Conservation (phyloP, 2,329 filamentous ascomycete genomes). For the Pseudogymnoascus sp. region DNA sequence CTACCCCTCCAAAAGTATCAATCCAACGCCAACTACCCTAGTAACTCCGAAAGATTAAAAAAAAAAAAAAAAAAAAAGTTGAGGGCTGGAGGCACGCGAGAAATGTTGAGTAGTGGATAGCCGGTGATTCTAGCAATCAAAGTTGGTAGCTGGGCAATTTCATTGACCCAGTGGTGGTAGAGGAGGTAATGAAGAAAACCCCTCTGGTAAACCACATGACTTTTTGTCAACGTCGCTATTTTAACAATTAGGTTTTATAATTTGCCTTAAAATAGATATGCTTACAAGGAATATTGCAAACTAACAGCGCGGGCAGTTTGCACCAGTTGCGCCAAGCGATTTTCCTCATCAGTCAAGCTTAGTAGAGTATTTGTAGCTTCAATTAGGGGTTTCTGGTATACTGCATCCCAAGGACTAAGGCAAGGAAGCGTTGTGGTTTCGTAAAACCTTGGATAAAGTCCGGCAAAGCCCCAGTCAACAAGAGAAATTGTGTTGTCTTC, state of each 20-base stretch:
- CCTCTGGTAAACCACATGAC: neutral
- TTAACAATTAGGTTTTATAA: neutral
- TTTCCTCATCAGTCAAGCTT: constrained; percentile 20
- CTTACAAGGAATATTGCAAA: constrained; percentile 11
- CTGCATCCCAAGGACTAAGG: constrained; percentile 15
- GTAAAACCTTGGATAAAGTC: constrained; percentile 21
- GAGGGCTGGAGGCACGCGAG: neutral
- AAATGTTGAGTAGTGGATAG: neutral
- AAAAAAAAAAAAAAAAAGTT: neutral
- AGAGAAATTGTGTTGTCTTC: constrained; percentile 20
- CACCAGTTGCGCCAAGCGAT: constrained; percentile 17
- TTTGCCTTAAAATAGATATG: neutral
- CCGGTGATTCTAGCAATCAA: neutral
- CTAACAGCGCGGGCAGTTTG: constrained; percentile 13
- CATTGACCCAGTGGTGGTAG: neutral
- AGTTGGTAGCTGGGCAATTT: neutral
- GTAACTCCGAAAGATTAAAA: neutral
- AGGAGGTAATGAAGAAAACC: neutral
- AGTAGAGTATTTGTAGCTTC: constrained; percentile 13
- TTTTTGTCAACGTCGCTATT: neutral
- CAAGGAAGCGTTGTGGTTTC: constrained; percentile 19
- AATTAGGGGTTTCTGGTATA: constrained; percentile 16
- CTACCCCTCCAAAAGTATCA: neutral
- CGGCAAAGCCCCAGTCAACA: constrained; percentile 22
- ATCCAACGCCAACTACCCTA: neutral